Evolutionary conservation across 164 flowering plant species (phyloP), one percentile per base, ranked within the genome.

Genomic region (Chimonanthus salicifolius): DNA sequence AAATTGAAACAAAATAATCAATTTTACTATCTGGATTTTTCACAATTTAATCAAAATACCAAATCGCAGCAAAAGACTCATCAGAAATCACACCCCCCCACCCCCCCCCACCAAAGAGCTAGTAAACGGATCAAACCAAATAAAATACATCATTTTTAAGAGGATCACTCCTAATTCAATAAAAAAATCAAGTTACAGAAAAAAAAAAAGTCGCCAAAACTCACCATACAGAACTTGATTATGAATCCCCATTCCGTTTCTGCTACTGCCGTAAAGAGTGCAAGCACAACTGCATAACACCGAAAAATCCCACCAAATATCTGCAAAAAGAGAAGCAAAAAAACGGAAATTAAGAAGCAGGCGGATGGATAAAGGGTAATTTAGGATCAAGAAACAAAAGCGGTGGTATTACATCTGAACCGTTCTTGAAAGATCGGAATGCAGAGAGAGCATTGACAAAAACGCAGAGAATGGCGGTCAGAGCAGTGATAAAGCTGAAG

Each of bases 161-260:
- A 33, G 33, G 33, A 33, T 33, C 33, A 33, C 33, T 33, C 33
- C 33, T 33, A 33, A 33, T 33, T 33, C 33, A 33, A 33, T 33
- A 33, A 66, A 6, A 6, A 43, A 7, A 68, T 18, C 54, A 68
- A 68, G 18, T 7, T 68, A 47, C 1, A 47, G 70, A 1, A 68
- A n/a, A n/a, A 43, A 13, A 15, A 49, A 15, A 44, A 50, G 33
- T 33, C 33, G 33, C 16, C 62, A 74, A 51, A 80, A 69, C 77
- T 65, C 72, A 95, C 99, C 91, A 82, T 87, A 86, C 87, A 92
- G 80, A 88, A 92, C 83, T 84, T 89, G 81, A 88, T 45, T 18
- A 96, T 76, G 73, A 89, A 85, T 47, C 75, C 79, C 99, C 98
- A 96, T 77, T 96, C 99, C 2, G 99, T 96, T 89, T 94, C 99